Conservation (phyloP, 2,329 filamentous ascomycete genomes). For the Aotearoamyces nothofagi region DNA sequence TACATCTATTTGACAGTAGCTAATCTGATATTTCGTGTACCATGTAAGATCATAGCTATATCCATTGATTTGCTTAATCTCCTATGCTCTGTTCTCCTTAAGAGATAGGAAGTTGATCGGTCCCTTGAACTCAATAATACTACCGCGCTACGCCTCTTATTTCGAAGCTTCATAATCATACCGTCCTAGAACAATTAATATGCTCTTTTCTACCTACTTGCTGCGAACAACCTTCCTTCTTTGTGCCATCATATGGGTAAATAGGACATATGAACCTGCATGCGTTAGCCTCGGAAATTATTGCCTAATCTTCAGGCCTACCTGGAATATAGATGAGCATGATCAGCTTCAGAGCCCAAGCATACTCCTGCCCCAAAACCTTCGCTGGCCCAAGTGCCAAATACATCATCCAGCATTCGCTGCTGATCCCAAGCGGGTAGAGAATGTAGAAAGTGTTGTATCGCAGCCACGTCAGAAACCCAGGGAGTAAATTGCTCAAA, state of each 20-base stretch:
- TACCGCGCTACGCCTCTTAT: no score
- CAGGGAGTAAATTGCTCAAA: conserved; percentile 46
- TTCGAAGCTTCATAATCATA: no score
- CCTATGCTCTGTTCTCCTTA: no score
- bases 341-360: conserved; percentile 46
- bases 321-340: conserved; percentile 68
- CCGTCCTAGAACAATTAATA: no score
- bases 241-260: conserved; percentile 91
- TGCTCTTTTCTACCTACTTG: no score
- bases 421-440: conserved; percentile 82
- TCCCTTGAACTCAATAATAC: no score
- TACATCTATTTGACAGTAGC: no score
- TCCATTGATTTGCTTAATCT: no score
- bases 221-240: conserved; percentile 61
- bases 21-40: no score
- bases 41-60: no score
- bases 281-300: conserved; percentile 9
- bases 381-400: conserved; percentile 46
- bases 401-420: conserved; percentile 73
- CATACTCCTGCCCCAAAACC: conserved; percentile 32
- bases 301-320: conserved; percentile 20
- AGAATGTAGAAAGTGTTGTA: conserved; percentile 90
- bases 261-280: conserved; percentile 57
- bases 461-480: conserved; percentile 60
- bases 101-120: no score